Percentiles rank a stretch among this genome's conserved stretches.
Evolutionary conservation across 164 flowering plant species (phyloP).

Genomic region (Tetracentron sinense): DNA sequence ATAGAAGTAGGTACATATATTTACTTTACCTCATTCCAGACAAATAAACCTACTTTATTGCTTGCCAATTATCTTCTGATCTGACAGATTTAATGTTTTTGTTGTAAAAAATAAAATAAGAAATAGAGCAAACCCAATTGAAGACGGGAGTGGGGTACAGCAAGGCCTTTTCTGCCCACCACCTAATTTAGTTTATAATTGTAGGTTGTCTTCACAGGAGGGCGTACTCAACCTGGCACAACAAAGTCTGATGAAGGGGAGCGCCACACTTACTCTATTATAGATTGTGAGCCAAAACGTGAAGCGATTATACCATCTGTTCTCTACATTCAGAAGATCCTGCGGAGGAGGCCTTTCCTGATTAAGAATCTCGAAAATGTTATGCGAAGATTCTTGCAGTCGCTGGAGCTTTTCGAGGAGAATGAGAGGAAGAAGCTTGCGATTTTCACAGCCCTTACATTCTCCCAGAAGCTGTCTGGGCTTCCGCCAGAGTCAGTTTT

Average conservation of each 20-base stretch:
- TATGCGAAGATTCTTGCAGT: slow-evolving; percentile 87
- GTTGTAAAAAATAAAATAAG: background rate
- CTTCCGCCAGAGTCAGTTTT: slow-evolving; percentile 96
- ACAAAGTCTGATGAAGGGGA: slow-evolving; percentile 98
- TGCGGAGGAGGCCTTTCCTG: slow-evolving; percentile 86
- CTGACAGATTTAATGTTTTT: background rate
- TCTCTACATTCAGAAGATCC: slow-evolving; percentile 81
- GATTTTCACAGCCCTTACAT: slow-evolving; percentile 92
- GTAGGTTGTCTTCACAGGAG: slow-evolving; percentile 93
- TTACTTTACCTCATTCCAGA: no score
- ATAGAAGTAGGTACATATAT: no score
- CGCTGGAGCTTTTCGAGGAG: slow-evolving; percentile 94
- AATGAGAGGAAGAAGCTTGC: slow-evolving; percentile 96
- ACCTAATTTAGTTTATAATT: slow-evolving; percentile 12
- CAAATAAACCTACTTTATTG: no score
- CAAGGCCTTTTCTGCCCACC: slow-evolving; percentile 16
- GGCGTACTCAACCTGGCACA: slow-evolving; percentile 97
- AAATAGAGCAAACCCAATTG: slow-evolving; percentile 12
- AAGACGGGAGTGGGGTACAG: slow-evolving; percentile 18
- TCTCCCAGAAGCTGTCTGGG: slow-evolving; percentile 96
- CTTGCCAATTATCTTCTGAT: no score
- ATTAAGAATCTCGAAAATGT: slow-evolving; percentile 99
- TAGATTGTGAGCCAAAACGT: slow-evolving; percentile 80
- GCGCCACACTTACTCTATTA: slow-evolving; percentile 77
- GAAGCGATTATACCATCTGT: slow-evolving; percentile 89